Base-by-base conservation (phyloP, 495 filamentous ascomycete genomes). In the Neurospora sp. region DNA sequence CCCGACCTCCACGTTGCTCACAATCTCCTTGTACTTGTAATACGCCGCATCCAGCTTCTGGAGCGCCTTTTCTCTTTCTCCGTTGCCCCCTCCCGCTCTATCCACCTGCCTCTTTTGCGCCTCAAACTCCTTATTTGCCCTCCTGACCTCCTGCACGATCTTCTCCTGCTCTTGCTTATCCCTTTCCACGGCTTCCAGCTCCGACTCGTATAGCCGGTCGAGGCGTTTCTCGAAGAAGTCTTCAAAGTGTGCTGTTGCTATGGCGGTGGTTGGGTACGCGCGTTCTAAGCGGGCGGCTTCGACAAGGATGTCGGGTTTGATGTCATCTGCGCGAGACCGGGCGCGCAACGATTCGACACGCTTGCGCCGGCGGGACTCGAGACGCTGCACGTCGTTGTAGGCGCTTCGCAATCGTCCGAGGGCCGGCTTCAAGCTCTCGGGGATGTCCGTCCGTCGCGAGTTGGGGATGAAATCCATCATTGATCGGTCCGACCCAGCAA, bases 41-140 rank as follows among this genome's bases (percentile, higher is more conserved):
- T 96, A 97, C 9, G 93, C 96, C 71, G 94, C 96, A 79, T 98
- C 95, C 27, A 99, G 85, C 53, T 89, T 89, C 79, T 99, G 96
- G 35, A 99, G 81, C 0, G 94, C 94, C 74, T 89, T 87, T 77
- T 98, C 95, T 31, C 96, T 88, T 75, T 97, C 93, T 68, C 87
- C 87, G 27, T 89, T 92, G 4, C 90, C 91, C 3, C 86, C 85
- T 75, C 94, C 93, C 2, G 93, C 94, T 7, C 53, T 9, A 16
- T 61, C 53, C 20, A 86, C 87, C 38, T 88, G 88, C 71, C 41
- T 91, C 90, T 77, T 86, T 77, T 87, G 77, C 75, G 83, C 82
- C 53, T 90, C 87, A 77, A 99, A 98, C 8, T 90, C 89, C 8
- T 86, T 85, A 80, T 97, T 97, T 10, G 91, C 90, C 69, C 92